phyloP scores from a whole-genome alignment of 352 stramenopile species.

The Phytophthora sp. region DNA sequence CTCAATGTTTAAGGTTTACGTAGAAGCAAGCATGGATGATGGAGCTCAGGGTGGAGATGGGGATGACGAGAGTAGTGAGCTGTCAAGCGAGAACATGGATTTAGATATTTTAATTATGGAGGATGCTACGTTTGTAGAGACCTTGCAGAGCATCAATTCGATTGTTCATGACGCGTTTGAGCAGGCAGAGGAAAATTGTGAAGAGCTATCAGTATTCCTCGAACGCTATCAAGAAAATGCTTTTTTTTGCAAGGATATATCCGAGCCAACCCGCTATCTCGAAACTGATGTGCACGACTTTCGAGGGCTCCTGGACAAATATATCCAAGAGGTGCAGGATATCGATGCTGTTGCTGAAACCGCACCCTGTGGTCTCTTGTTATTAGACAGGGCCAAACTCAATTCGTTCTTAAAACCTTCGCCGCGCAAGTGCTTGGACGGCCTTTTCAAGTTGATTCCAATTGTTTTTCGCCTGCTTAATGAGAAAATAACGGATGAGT shows the following conservation, averaged over 20 bases:
- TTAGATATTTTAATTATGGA: conserved; percentile 86
- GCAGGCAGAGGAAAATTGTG: conserved; percentile 56
- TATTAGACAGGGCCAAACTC: conserved; percentile 64
- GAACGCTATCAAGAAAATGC: conserved; percentile 80
- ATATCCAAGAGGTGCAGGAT: conserved; percentile 56
- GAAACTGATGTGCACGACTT: conserved; percentile 61
- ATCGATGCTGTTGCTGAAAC: conserved; percentile 62
- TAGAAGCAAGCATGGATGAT: conserved; percentile 62
- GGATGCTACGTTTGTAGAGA: conserved; percentile 61
- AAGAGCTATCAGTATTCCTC: conserved; percentile 72
- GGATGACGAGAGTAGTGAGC: conserved; percentile 46
- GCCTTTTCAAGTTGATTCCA: conserved; percentile 61
- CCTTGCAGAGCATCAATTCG: conserved; percentile 54
- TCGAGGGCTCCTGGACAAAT: conserved; percentile 66
- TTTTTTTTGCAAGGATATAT: conserved; percentile 51
- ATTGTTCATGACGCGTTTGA: conserved; percentile 65
- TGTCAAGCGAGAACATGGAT: conserved; percentile 60
- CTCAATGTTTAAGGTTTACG: conserved; percentile 69
- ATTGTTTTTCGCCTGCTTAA: conserved; percentile 69
- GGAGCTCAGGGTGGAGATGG: conserved; percentile 38
- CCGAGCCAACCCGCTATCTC: conserved; percentile 34
- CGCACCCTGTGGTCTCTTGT: conserved; percentile 52
- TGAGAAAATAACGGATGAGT: conserved; percentile 55
- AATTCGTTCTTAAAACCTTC: conserved; percentile 73
- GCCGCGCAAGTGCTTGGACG: conserved; percentile 62